A percentile compares a stretch with the other conserved stretches of the same genome.
Conservation (phyloP, 139 green algal genomes). For the Astrephomene gubernaculifera region DNA sequence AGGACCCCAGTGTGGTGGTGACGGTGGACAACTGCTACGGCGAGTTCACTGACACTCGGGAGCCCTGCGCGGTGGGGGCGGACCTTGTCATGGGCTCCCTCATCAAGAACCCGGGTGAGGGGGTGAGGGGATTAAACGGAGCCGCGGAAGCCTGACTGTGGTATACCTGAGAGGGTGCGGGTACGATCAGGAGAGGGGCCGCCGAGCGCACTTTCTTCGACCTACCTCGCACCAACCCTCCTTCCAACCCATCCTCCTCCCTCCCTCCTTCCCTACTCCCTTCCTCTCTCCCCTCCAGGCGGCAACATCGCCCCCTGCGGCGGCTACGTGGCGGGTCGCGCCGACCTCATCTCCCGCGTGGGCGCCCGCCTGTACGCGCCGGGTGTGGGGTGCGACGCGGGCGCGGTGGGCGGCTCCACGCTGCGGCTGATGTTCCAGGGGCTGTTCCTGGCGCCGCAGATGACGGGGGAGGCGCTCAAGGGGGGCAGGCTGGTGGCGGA, state of each 20-base stretch:
- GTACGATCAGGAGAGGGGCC: no score
- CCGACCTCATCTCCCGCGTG: conserved; percentile 78
- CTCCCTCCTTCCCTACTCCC: no score
- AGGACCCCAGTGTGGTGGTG: conserved; percentile 78
- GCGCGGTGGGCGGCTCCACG: conserved; percentile 75
- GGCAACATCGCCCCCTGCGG: conserved; percentile 90
- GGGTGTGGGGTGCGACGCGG: conserved; percentile 89
- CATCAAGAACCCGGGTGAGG: conserved; percentile 92
- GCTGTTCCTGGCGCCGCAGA: conserved; percentile 88
- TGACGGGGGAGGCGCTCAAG: conserved; percentile 95
- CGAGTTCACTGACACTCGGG: conserved; percentile 92
- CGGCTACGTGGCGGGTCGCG: conserved; percentile 92
- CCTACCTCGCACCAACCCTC: no score
- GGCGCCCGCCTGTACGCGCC: conserved; percentile 87
- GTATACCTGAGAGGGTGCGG: no score
- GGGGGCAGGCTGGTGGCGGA: conserved; percentile 87
- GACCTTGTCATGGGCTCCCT: conserved; percentile 94
- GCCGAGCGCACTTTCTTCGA: no score
- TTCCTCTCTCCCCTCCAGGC: conserved; percentile 67
- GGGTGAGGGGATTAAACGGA: no score
- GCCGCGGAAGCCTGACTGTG: no score
- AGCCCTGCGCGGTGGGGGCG: conserved; percentile 90
- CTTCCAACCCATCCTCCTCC: no score
- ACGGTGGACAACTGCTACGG: conserved; percentile 99
- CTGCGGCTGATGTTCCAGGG: conserved; percentile 85